phyloP scores from a whole-genome alignment of 805 yeast species.

The Lipomyces chichibuensis region DNA sequence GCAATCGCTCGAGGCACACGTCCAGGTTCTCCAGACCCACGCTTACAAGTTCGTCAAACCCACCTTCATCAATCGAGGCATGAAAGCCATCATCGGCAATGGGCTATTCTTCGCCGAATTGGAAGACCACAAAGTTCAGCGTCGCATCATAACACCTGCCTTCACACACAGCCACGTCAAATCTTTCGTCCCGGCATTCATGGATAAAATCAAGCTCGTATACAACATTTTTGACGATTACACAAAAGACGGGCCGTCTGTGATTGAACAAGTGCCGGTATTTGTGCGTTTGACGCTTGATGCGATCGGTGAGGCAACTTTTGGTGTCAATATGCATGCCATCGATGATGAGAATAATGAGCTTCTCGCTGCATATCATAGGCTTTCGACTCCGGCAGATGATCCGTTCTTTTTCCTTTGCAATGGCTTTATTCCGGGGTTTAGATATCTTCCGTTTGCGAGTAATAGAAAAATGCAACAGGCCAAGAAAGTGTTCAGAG shows the following conservation, averaged over 20 bases:
- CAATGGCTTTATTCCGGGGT: slow-evolving; percentile 28
- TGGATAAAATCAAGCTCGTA: slow-evolving; percentile 13
- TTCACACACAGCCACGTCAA: slow-evolving; percentile 24
- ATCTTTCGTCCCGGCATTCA: slow-evolving; percentile 23
- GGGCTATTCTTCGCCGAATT: slow-evolving; percentile 33
- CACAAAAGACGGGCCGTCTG: slow-evolving; percentile 13
- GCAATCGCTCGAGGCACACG: slow-evolving; percentile 25
- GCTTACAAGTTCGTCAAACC: slow-evolving; percentile 32
- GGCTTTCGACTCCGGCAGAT: slow-evolving; percentile 22
- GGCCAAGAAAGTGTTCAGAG: slow-evolving; percentile 18
- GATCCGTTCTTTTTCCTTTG: slow-evolving; percentile 14
- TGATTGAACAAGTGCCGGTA: slow-evolving; percentile 9
- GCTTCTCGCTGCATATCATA: slow-evolving; percentile 24
- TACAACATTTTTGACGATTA: slow-evolving; percentile 12
- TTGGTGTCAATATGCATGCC: slow-evolving; percentile 30
- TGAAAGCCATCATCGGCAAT: slow-evolving; percentile 25
- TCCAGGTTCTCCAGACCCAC: slow-evolving; percentile 22
- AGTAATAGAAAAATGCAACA: slow-evolving; percentile 16
- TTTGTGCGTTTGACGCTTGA: slow-evolving; percentile 27
- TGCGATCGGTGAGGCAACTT: slow-evolving; percentile 28
- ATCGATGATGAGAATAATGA: slow-evolving; percentile 23
- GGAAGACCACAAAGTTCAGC: slow-evolving; percentile 32
- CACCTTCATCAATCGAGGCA: slow-evolving; percentile 20
- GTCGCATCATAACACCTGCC: slow-evolving; percentile 25
- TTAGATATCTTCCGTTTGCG: slow-evolving; percentile 20